Conservation (phyloP, 176 grass and related monocot species). For the Paspalum vaginatum region DNA sequence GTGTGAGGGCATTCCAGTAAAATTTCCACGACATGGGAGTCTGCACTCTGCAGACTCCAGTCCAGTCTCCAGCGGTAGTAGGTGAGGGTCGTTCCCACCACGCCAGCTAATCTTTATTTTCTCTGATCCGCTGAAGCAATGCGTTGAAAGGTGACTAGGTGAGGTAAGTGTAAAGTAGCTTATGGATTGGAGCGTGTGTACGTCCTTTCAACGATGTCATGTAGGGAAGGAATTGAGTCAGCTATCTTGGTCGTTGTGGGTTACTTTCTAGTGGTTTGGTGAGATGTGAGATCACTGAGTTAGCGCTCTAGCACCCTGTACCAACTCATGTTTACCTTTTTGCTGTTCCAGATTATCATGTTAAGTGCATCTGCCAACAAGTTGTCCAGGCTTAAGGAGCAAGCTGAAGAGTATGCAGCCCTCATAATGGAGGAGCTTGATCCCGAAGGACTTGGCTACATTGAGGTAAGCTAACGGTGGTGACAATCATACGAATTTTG, state of each 20-base stretch:
- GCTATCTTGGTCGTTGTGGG: constrained; percentile 1
- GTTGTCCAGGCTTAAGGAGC: constrained; percentile 86
- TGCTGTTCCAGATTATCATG: constrained; percentile 81
- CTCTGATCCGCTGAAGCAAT: constrained; percentile 14
- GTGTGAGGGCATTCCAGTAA: constrained; percentile 26
- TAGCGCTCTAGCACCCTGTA: not conserved
- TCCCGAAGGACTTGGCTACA: constrained; percentile 87
- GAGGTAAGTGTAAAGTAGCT: not conserved
- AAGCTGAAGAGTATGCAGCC: constrained; percentile 95
- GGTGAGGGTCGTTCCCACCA: constrained; percentile 74
- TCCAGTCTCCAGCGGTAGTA: constrained; percentile 31
- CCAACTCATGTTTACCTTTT: constrained; percentile 23
- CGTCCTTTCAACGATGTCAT: constrained; percentile 25
- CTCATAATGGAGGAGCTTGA: constrained; percentile 99
- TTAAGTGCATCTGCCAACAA: constrained; percentile 95
- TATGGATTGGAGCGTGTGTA: constrained; percentile 14
- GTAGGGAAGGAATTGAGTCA: constrained; percentile 1
- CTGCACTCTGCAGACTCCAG: not conserved
- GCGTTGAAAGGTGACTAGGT: constrained; percentile 30
- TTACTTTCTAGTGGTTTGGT: constrained; percentile 40
- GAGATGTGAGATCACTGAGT: constrained; percentile 24
- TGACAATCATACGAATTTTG: not conserved
- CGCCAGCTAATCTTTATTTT: not conserved
- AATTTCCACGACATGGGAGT: not conserved
- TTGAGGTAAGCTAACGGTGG: constrained; percentile 53